phyloP scores from a whole-genome alignment of 805 yeast species.

The Candida ipomoeae region DNA sequence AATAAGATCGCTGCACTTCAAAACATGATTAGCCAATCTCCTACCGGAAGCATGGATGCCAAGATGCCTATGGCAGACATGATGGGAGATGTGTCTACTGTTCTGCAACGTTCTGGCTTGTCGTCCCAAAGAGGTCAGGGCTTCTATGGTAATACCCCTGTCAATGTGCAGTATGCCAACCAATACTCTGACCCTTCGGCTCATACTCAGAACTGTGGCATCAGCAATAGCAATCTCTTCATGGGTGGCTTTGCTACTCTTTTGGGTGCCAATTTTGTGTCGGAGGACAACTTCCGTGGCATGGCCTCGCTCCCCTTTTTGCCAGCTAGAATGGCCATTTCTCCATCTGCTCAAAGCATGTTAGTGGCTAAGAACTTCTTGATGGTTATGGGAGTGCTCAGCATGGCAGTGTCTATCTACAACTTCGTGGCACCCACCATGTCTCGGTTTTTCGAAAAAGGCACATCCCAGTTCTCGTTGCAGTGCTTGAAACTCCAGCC shows the following conservation, averaged over 20 bases:
- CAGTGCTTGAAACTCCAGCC: background rate
- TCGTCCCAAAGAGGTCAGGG: background rate
- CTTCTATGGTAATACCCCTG: slow-evolving; percentile 3
- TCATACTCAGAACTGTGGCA: background rate
- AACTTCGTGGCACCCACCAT: background rate
- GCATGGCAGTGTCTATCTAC: background rate
- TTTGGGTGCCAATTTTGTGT: slow-evolving; percentile 57
- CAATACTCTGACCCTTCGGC: background rate
- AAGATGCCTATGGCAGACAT: background rate
- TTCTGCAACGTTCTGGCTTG: background rate
- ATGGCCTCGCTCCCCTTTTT: slow-evolving; percentile 44
- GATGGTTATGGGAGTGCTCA: slow-evolving; percentile 1
- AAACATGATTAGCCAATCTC: slow-evolving; percentile 27
- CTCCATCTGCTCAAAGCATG: background rate
- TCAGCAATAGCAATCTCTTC: slow-evolving; percentile 35
- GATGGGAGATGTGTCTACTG: background rate
- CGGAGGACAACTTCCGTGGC: slow-evolving; percentile 46
- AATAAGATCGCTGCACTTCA: slow-evolving; percentile 44
- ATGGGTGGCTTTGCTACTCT: slow-evolving; percentile 64
- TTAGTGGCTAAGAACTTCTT: background rate
- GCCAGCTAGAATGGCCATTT: slow-evolving; percentile 2
- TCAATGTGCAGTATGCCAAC: background rate
- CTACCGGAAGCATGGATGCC: background rate
- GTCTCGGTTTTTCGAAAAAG: background rate
- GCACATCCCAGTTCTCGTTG: background rate